A percentile compares a stretch with the other conserved stretches of the same genome.
Evolutionary conservation across 139 green algal species (phyloP).

Genomic region (Chlorella sp.): DNA sequence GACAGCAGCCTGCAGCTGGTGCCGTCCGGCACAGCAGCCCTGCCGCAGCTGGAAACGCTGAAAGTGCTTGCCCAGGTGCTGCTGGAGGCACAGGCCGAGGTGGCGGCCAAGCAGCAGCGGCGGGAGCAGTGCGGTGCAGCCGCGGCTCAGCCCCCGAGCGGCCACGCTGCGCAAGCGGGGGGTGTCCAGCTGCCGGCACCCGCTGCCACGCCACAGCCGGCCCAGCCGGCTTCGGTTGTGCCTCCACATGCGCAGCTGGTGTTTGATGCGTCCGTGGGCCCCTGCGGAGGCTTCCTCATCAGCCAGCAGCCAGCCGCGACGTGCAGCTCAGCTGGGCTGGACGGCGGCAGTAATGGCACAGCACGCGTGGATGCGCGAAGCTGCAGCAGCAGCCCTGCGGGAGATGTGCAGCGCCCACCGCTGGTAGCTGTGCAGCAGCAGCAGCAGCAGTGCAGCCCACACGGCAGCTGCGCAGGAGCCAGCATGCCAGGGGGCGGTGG

Average conservation of each 20-base stretch:
- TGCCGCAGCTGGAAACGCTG: constrained; percentile 8
- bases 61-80: constrained; percentile 13
- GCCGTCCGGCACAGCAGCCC: not conserved
- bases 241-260: not conserved
- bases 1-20: not conserved
- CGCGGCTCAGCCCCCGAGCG: not conserved
- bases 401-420: not conserved
- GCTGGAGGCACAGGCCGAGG: constrained; percentile 19
- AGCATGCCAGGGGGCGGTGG: too few relatives aligned
- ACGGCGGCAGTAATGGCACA: not conserved
- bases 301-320: too few relatives aligned
- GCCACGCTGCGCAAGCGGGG: not conserved
- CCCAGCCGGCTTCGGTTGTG: not conserved
- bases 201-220: not conserved
- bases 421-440: not conserved
- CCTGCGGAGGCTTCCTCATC: not conserved
- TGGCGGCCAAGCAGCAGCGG: constrained; percentile 11
- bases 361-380: not conserved
- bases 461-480: not conserved
- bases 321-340: not conserved
- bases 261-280: not conserved
- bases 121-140: not conserved
- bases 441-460: not conserved
- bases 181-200: not conserved
- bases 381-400: not conserved